phyloP scores from a whole-genome alignment of 768 basidiomycete species.

The Rhodosporidiobolus sp. region DNA sequence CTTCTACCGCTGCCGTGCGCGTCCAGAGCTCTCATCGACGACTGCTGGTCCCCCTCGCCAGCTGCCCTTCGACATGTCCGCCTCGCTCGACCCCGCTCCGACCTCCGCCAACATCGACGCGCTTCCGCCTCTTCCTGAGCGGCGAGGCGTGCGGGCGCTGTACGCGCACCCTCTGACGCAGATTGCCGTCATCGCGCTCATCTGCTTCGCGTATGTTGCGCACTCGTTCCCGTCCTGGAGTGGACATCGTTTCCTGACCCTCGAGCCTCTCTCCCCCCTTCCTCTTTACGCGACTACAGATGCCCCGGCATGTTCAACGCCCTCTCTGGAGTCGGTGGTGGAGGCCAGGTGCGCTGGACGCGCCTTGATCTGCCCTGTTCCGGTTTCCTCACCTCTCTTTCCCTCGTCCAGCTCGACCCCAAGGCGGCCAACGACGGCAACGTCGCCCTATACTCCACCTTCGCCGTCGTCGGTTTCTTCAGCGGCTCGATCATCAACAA shows the following conservation, averaged over 20 bases:
- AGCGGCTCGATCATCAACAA: constrained; percentile 73
- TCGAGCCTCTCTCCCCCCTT: no score
- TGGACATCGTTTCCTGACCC: not conserved
- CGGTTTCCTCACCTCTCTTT: no score
- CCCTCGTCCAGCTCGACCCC: constrained; percentile 63
- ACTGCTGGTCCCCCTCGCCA: not conserved
- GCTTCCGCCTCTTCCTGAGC: constrained; percentile 17
- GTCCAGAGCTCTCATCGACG: not conserved
- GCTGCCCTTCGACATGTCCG: not conserved
- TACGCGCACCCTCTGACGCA: constrained; percentile 15
- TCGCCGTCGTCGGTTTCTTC: constrained; percentile 64
- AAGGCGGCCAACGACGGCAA: constrained; percentile 64
- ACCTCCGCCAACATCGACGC: not conserved
- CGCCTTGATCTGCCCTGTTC: not conserved
- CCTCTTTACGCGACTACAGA: not conserved
- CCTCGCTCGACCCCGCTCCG: not conserved
- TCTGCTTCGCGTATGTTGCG: constrained; percentile 29
- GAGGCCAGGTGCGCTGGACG: constrained; percentile 52
- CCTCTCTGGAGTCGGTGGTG: constrained; percentile 62
- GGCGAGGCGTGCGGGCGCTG: not conserved
- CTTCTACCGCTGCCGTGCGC: no score
- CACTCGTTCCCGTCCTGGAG: not conserved
- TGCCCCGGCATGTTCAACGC: constrained; percentile 26
- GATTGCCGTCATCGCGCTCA: constrained; percentile 18
- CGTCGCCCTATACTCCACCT: constrained; percentile 56